phyloP scores from a whole-genome alignment of 163 green algal genomes.

The Prototheca wickerhamii region DNA sequence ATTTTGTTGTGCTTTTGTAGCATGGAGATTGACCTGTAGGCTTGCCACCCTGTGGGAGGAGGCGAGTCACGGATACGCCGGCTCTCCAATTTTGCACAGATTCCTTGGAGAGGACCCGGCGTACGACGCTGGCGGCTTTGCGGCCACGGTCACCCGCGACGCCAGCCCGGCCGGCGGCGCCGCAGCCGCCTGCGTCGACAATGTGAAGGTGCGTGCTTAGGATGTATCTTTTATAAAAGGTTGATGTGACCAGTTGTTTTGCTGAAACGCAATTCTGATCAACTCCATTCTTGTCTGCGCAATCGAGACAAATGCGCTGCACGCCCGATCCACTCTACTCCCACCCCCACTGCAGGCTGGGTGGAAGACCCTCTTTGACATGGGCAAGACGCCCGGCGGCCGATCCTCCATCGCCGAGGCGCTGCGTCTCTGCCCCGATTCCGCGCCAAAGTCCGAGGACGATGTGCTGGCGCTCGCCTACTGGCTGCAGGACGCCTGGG shows the following conservation, averaged over 20 bases:
- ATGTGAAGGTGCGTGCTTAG: constrained; percentile 27
- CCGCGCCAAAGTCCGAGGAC: constrained; percentile 12
- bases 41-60: no score
- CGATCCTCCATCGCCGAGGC: constrained; percentile 14
- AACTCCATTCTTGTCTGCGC: background rate
- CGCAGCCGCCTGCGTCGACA: constrained; percentile 35
- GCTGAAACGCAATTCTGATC: background rate
- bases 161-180: constrained; percentile 47
- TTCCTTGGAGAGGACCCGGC: constrained; percentile 53
- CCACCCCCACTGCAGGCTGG: constrained; percentile 3
- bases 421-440: constrained; percentile 41
- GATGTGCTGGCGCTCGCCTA: constrained; percentile 44
- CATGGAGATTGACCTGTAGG: no score
- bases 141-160: constrained; percentile 70
- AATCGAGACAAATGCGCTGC: background rate
- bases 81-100: no score
- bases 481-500: constrained; percentile 47
- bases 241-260: no score
- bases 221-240: no score
- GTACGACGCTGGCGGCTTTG: constrained; percentile 55
- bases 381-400: constrained; percentile 17
- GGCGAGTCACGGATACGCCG: no score
- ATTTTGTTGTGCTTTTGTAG: no score
- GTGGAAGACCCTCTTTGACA: constrained; percentile 19
- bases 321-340: background rate